Conservation (phyloP, 192 early-diverging fungal species). For the Coemansia sp. region DNA sequence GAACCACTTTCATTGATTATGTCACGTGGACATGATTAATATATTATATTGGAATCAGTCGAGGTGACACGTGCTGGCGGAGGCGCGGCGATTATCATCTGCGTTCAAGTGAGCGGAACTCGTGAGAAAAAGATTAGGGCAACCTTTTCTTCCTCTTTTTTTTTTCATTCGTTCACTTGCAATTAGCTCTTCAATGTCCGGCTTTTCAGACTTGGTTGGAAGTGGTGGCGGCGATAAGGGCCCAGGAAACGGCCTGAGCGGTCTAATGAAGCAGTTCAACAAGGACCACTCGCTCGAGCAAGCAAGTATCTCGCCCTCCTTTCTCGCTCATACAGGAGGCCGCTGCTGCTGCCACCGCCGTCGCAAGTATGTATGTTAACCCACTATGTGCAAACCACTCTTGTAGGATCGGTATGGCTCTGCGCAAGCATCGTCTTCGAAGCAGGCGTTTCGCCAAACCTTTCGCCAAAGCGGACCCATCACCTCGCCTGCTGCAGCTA, state of each 20-base stretch:
- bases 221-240: constrained; percentile 69
- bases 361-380: constrained; percentile 1
- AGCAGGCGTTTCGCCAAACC: constrained; percentile 42
- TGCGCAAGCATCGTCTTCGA: constrained; percentile 38
- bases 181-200: constrained; percentile 37
- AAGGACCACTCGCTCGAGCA: constrained; percentile 77
- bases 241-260: constrained; percentile 70
- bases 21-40: too few relatives aligned
- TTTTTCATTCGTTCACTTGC: not conserved
- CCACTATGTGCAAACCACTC: not conserved
- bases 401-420: constrained; percentile 42
- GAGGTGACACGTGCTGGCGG: too few relatives aligned
- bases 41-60: too few relatives aligned
- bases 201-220: constrained; percentile 60
- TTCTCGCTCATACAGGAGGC: not conserved
- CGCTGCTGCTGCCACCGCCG: too few relatives aligned
- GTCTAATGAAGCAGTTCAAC: constrained; percentile 77
- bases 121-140: too few relatives aligned
- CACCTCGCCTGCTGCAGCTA: constrained; percentile 15
- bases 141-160: too few relatives aligned
- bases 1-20: too few relatives aligned
- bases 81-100: too few relatives aligned
- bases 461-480: constrained; percentile 32
- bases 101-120: too few relatives aligned
- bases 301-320: constrained; percentile 56